Evolutionary conservation across 805 yeast species (phyloP).

Genomic region (Lipomyces kockii): DNA sequence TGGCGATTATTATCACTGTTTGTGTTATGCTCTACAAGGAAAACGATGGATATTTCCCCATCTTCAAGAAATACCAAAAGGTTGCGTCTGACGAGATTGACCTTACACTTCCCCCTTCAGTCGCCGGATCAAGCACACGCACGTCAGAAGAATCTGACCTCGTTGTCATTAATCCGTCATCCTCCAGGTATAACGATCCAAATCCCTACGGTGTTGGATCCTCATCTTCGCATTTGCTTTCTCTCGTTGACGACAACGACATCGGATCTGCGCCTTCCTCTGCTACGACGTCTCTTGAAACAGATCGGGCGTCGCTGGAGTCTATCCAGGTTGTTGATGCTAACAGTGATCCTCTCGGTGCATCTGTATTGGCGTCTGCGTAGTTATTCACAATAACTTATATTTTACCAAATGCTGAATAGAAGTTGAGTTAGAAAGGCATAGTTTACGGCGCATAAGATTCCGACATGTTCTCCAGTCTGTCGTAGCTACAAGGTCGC

Average conservation of each 20-base stretch:
- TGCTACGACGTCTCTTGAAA: neutral
- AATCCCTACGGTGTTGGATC: neutral
- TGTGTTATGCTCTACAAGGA: constrained; percentile 78
- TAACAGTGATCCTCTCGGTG: neutral
- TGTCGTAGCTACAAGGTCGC: no score
- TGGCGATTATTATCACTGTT: constrained; percentile 61
- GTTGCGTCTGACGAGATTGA: neutral
- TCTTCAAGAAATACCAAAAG: constrained; percentile 11
- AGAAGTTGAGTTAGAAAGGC: no score
- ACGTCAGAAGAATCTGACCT: neutral
- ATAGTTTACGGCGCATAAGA: no score
- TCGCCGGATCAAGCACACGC: neutral
- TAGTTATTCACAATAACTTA: neutral
- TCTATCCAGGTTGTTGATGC: neutral
- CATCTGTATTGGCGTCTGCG: neutral
- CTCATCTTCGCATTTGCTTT: neutral
- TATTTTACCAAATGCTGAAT: no score
- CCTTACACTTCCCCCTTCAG: neutral
- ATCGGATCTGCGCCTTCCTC: neutral
- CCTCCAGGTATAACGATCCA: neutral
- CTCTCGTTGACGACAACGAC: neutral
- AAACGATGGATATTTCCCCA: constrained; percentile 56
- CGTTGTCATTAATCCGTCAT: neutral
- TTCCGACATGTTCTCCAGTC: no score
- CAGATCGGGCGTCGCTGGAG: neutral